These are phyloP conservation scores for Nitzschia putrida DNA, from an alignment of 108 stramenopile species.

Conservation along the genomic window DNA sequence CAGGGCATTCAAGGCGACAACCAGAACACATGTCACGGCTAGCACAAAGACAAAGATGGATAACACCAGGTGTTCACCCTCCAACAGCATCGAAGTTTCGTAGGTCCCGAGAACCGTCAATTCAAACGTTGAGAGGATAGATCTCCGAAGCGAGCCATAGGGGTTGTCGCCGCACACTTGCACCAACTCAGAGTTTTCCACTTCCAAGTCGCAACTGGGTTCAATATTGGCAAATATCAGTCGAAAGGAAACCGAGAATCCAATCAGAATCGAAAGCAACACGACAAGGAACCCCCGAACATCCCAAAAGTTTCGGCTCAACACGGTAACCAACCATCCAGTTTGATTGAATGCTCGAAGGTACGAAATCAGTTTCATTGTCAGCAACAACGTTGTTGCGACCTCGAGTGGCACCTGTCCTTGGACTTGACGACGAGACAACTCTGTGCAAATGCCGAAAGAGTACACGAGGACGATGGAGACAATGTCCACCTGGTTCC, in stretches of 20 bases:
- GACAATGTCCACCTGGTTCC: conserved; percentile 36
- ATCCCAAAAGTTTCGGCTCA: conserved; percentile 34
- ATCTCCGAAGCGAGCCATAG: conserved; percentile 28
- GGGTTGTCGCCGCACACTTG: conserved; percentile 21
- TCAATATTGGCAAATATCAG: conserved; percentile 26
- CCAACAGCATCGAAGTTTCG: conserved; percentile 30
- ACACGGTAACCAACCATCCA: conserved; percentile 38
- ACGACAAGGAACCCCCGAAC: conserved; percentile 42
- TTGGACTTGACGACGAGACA: not conserved
- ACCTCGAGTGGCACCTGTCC: conserved; percentile 29
- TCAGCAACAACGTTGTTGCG: conserved; percentile 31
- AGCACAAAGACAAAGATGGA: conserved; percentile 27
- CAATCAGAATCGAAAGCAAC: conserved; percentile 35
- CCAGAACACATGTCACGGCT: conserved; percentile 35
- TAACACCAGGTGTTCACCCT: conserved; percentile 9
- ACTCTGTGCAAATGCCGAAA: conserved; percentile 1
- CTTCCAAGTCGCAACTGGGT: conserved; percentile 10
- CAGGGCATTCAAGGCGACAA: conserved; percentile 43
- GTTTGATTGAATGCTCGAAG: conserved; percentile 37
- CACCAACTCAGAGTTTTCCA: conserved; percentile 18
- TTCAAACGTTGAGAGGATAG: conserved; percentile 40
- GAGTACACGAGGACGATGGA: conserved; percentile 30
- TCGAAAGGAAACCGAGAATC: conserved; percentile 41
- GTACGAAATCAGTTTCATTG: conserved; percentile 33
- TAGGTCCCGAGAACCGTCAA: conserved; percentile 37